Evolutionary conservation across 768 basidiomycete genomes (phyloP).

Genomic region (Lepiota brunneoincarnata): DNA sequence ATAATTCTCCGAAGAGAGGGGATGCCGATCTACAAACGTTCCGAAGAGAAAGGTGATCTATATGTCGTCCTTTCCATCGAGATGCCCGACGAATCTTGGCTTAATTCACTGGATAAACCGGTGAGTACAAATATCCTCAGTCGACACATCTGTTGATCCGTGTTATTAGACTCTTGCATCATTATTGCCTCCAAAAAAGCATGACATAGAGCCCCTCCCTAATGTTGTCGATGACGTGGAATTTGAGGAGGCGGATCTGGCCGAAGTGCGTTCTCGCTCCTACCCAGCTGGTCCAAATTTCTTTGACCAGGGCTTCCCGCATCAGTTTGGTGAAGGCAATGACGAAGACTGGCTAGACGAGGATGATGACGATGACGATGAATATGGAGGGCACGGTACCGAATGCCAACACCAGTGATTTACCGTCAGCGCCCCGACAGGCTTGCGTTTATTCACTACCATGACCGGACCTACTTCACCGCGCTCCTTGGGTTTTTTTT

Average conservation of each 20-base stretch:
- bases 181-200: conserved; percentile 76
- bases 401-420: conserved; percentile 62
- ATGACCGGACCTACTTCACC: no score
- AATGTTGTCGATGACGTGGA: conserved; percentile 66
- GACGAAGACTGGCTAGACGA: conserved; percentile 73
- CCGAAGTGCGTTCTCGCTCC: conserved; percentile 77
- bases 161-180: conserved; percentile 52
- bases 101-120: conserved; percentile 56
- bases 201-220: conserved; percentile 68
- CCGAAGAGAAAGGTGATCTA: conserved; percentile 74
- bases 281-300: conserved; percentile 71
- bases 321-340: conserved; percentile 70
- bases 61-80: conserved; percentile 83
- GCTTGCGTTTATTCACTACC: not conserved
- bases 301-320: conserved; percentile 73
- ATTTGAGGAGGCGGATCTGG: conserved; percentile 18
- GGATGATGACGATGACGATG: conserved; percentile 61
- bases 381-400: conserved; percentile 36
- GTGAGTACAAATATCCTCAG: conserved; percentile 30
- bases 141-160: not conserved
- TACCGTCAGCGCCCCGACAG: not conserved
- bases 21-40: conserved; percentile 75
- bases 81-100: conserved; percentile 84
- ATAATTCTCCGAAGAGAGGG: conserved; percentile 83
- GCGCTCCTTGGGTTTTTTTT: not conserved